These are phyloP conservation scores for Casuarina equisetifolia DNA, from an alignment of 306 rosid genomes.

Conservation along the genomic window DNA sequence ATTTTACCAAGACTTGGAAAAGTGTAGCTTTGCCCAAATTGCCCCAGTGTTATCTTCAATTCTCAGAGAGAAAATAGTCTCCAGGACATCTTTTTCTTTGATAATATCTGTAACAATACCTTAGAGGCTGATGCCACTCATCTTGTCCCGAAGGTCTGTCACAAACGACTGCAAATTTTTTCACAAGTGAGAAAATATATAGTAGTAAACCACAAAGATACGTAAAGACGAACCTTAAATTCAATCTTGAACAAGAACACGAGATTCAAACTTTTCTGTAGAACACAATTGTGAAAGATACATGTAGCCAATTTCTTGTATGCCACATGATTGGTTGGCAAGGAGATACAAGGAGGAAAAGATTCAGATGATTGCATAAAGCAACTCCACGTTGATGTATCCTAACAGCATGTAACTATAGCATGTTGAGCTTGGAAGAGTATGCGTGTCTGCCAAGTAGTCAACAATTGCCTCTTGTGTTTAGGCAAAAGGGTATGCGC, in stretches of 20 bases:
- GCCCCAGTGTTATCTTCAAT: slow-evolving; percentile 69
- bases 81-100: slow-evolving; percentile 47
- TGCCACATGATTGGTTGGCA: slow-evolving; percentile 9
- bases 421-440: no score
- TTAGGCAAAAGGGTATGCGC: no score
- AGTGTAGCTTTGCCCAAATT: slow-evolving; percentile 73
- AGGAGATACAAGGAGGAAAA: background rate
- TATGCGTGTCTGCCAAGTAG: no score
- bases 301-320: slow-evolving; percentile 11
- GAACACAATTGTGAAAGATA: slow-evolving; percentile 6
- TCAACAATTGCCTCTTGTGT: no score
- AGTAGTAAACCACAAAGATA: slow-evolving; percentile 22
- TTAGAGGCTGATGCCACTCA: slow-evolving; percentile 78
- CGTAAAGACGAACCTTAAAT: slow-evolving; percentile 15
- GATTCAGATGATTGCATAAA: slow-evolving; percentile 2
- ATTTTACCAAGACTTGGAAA: slow-evolving; percentile 58
- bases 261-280: background rate
- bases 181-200: slow-evolving; percentile 36
- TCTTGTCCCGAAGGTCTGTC: slow-evolving; percentile 76
- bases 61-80: slow-evolving; percentile 57
- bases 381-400: background rate
- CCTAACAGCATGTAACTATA: background rate
- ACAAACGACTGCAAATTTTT: slow-evolving; percentile 75
- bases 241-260: background rate
- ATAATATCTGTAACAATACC: slow-evolving; percentile 64